Evolutionary conservation across 164 flowering plant species (phyloP).

Genomic region (Vitis vinifera): ASM3070453v1 NC_081822.1:1164001-1164500

Average conservation of each 20-base stretch:
- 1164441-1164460: constrained; percentile 77
- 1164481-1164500: constrained; percentile 97
- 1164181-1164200: no score
- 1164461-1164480: constrained; percentile 85
- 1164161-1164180: no score
- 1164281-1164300: neutral
- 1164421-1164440: constrained; percentile 87
- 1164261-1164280: no score
- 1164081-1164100: no score
- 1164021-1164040: no score
- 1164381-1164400: neutral
- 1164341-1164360: neutral
- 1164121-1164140: no score
- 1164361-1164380: neutral
- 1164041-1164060: no score
- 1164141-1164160: no score
- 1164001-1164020: no score
- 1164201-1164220: no score
- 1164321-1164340: neutral
- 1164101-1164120: no score
- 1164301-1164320: neutral
- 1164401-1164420: neutral
- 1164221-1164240: neutral
- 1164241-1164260: neutral
- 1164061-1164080: no score